Base-by-base conservation (phyloP, 2,329 filamentous ascomycete species). In the Sporothrix globosa region DNA sequence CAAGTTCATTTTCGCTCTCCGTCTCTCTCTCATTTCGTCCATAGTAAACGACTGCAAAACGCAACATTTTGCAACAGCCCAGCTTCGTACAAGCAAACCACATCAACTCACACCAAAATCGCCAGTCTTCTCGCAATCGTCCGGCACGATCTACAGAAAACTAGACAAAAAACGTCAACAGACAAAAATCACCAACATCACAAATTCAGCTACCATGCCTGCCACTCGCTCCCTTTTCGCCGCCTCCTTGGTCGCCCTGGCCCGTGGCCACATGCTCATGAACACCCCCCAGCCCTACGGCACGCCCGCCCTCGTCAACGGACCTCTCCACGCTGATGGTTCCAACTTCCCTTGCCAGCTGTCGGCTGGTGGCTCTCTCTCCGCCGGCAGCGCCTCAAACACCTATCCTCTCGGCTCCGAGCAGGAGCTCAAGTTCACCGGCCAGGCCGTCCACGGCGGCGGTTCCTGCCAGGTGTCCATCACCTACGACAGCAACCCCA, bases 391-490 rank as follows among this genome's bases (percentile, higher is more conserved):
- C 6, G 78, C 76, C 1, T 81, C 80, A 76, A 92, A 92, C 75
- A 77, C 82, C 0, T 92, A 91, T 79, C 81, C 84, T 0, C 84
- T 91, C 17, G 92, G 92, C 4, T 85, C 86, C 6, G 73, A 79
- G 0, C 87, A 91, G 75, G 78, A 82, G 0, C 83, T 97, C 1
- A 79, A 81, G 0, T 92, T 97, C 79, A 81, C 81, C 0, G 94
- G 93, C 48, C 82, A 84, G 65, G 94, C 93, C 2, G 88, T 90
- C 0, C 96, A 99, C 75, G 94, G 94, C 21, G 96, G 96, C 69
- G 96, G 96, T 0, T 96, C 92, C 0, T 98, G 96, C 82, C 96
- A 99, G 76, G 82, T 98, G 70, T 91, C 90, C 10, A 82, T 99
- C 75, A 96, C 94, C 0, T 93, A 91, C 21, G 95, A 97, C 75